Evolutionary conservation across 1,284 basidiomycete species (phyloP).

Genomic region (Phellopilus nigrolimitatus): DNA sequence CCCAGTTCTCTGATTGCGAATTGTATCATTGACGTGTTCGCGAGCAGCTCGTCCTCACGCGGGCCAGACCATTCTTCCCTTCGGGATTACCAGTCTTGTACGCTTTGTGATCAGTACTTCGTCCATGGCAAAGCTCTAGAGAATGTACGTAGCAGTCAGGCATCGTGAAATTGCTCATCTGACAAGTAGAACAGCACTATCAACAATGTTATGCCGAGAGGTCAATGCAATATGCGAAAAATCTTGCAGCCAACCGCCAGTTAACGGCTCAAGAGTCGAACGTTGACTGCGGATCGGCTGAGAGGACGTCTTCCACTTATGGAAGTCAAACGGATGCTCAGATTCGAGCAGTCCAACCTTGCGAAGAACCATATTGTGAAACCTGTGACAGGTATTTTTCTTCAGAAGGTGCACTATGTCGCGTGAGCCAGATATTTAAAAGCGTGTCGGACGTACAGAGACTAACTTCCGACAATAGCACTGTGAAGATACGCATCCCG

Average conservation of each 20-base stretch:
- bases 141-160: neutral
- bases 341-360: neutral
- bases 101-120: neutral
- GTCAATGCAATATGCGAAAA: too few relatives aligned
- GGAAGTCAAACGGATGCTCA: neutral
- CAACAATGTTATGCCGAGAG: too few relatives aligned
- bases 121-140: neutral
- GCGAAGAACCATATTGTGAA: neutral
- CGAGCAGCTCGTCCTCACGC: neutral
- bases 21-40: neutral
- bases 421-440: neutral
- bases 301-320: neutral
- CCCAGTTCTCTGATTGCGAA: neutral
- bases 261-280: too few relatives aligned
- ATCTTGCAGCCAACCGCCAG: too few relatives aligned
- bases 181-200: neutral
- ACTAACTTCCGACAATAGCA: neutral
- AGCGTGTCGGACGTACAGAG: neutral
- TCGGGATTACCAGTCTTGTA: neutral
- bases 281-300: neutral
- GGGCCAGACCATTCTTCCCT: neutral
- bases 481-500: neutral
- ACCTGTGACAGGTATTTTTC: conserved; percentile 1
- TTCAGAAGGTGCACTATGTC: neutral
- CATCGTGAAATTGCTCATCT: neutral